phyloP scores from a whole-genome alignment of 306 rosid genomes.

The Datisca glomerata region DNA sequence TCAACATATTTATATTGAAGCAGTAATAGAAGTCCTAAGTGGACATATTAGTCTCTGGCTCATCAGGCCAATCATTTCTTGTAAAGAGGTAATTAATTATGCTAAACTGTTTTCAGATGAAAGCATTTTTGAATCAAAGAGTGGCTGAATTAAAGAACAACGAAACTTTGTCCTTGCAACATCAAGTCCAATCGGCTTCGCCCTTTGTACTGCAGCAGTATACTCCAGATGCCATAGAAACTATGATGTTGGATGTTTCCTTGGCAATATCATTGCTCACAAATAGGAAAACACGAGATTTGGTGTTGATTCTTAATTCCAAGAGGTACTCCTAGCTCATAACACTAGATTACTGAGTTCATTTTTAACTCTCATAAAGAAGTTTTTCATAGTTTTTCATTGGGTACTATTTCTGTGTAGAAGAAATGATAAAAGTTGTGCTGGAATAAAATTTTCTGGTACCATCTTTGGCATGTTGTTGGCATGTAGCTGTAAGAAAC shows the following conservation, averaged over 20 bases:
- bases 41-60: not conserved
- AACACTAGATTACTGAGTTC: not conserved
- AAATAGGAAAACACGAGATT: conserved; percentile 71
- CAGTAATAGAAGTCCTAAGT: conserved; percentile 6
- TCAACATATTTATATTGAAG: not conserved
- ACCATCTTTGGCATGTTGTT: no score
- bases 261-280: conserved; percentile 74
- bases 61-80: conserved; percentile 1
- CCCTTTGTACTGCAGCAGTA: conserved; percentile 84
- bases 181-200: conserved; percentile 90
- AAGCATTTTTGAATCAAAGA: conserved; percentile 74
- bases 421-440: no score
- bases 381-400: no score
- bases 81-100: conserved; percentile 7
- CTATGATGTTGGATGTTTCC: conserved; percentile 56
- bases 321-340: conserved; percentile 38
- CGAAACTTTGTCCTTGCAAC: conserved; percentile 69
- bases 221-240: conserved; percentile 58
- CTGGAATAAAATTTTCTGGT: no score
- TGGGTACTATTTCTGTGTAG: no score
- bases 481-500: no score
- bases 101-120: conserved; percentile 37
- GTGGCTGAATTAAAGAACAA: conserved; percentile 61
- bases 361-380: not conserved
- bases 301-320: conserved; percentile 91